A percentile compares a stretch with the other conserved stretches of the same genome.
phyloP scores from a whole-genome alignment of 1,139 yeast species.

The Kodamaea derodonti region DNA sequence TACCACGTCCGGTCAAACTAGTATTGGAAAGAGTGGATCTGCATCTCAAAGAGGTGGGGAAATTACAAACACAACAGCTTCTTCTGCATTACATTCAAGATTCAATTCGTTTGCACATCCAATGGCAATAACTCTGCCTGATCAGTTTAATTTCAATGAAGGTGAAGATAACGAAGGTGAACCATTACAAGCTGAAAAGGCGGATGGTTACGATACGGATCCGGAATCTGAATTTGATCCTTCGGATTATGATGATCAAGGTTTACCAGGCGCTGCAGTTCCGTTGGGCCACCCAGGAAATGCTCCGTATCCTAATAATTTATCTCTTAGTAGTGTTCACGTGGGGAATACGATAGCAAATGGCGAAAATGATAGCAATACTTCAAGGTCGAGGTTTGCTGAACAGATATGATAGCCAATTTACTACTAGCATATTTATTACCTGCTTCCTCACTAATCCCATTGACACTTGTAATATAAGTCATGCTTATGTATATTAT shows the following conservation, averaged over 20 bases:
- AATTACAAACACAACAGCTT: conserved; percentile 11
- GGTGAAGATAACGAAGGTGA: conserved; percentile 11
- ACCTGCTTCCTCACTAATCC: no score
- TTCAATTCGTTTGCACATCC: conserved; percentile 11
- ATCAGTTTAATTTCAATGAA: conserved; percentile 15
- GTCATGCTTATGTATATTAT: no score
- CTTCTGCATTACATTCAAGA: conserved; percentile 12
- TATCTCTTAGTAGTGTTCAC: conserved; percentile 7
- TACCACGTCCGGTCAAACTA: conserved; percentile 21
- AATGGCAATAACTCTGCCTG: conserved; percentile 12
- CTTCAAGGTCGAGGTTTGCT: conserved; percentile 21
- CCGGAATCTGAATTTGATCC: conserved; percentile 16
- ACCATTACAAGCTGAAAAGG: conserved; percentile 8
- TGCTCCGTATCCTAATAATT: background rate
- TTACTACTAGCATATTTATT: background rate
- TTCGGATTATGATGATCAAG: conserved; percentile 19
- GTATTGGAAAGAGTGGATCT: conserved; percentile 9
- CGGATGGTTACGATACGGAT: conserved; percentile 7
- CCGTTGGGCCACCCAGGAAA: conserved; percentile 2
- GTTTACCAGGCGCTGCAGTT: conserved; percentile 12
- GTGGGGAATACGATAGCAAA: conserved; percentile 6
- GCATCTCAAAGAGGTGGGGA: conserved; percentile 5
- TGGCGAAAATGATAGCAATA: conserved; percentile 17
- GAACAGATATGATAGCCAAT: conserved; percentile 17
- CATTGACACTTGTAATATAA: no score